These are phyloP conservation scores for Claviceps quebecensis DNA, from an alignment of 2,329 filamentous ascomycete genomes.

Conservation along the genomic window DNA sequence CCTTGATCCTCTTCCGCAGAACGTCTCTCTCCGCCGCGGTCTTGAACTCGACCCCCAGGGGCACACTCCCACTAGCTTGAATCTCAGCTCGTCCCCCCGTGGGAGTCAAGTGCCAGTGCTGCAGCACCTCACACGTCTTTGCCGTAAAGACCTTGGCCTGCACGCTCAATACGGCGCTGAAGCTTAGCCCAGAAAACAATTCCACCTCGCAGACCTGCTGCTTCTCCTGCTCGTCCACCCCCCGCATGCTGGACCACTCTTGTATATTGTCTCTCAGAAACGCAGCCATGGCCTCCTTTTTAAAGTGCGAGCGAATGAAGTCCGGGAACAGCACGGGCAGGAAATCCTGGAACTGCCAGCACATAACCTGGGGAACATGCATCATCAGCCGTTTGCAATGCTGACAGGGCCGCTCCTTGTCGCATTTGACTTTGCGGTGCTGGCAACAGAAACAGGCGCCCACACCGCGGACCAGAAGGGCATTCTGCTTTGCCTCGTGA, in stretches of 20 bases:
- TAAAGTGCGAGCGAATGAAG: conserved; percentile 37
- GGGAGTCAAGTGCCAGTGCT: conserved; percentile 35
- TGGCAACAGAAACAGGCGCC: conserved; percentile 48
- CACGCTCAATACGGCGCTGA: conserved; percentile 31
- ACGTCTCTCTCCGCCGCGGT: conserved; percentile 28
- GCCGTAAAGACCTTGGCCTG: conserved; percentile 39
- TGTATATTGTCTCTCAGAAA: conserved; percentile 37
- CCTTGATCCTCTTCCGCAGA: conserved; percentile 30
- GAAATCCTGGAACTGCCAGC: conserved; percentile 47
- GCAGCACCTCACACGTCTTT: conserved; percentile 30
- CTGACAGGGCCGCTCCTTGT: conserved; percentile 39
- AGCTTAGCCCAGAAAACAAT: conserved; percentile 32
- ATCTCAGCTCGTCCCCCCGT: conserved; percentile 25
- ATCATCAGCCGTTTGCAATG: conserved; percentile 39
- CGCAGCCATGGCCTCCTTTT: conserved; percentile 31
- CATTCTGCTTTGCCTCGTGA: conserved; percentile 38
- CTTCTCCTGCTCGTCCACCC: conserved; percentile 16
- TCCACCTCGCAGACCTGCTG: conserved; percentile 26
- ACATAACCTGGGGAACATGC: conserved; percentile 38
- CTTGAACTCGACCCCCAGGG: conserved; percentile 35
- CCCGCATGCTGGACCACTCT: conserved; percentile 27
- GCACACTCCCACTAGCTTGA: conserved; percentile 27
- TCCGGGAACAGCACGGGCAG: conserved; percentile 35
- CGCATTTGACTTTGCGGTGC: conserved; percentile 44
- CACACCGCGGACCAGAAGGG: conserved; percentile 36